Conservation (phyloP, 495 filamentous ascomycete species). For the Penicillium argentinense region DNA sequence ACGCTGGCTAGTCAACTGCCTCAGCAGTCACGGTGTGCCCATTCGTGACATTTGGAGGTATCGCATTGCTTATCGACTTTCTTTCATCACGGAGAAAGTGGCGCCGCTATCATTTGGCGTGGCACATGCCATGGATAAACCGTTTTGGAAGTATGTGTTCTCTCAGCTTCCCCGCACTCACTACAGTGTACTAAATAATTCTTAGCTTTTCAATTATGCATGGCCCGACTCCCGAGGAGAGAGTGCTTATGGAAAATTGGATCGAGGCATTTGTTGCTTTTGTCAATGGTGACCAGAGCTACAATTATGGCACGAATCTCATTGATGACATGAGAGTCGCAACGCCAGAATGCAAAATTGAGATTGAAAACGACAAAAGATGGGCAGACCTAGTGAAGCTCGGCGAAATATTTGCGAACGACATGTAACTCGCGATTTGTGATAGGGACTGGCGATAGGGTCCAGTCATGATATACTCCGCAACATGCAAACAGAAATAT, state of each 20-base stretch:
- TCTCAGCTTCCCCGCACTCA: background rate
- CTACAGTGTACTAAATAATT: background rate
- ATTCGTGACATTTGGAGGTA: slow-evolving; percentile 28
- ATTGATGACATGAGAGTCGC: slow-evolving; percentile 28
- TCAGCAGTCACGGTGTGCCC: slow-evolving; percentile 18
- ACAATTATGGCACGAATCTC: slow-evolving; percentile 16
- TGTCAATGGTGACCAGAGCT: slow-evolving; percentile 16
- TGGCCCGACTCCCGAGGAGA: slow-evolving; percentile 18
- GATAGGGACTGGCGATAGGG: no score
- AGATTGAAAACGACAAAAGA: slow-evolving; percentile 22
- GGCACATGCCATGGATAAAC: slow-evolving; percentile 28
- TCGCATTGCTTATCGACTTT: slow-evolving; percentile 25
- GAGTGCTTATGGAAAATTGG: slow-evolving; percentile 25
- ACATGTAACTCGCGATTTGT: slow-evolving; percentile 1
- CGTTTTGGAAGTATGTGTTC: slow-evolving; percentile 28
- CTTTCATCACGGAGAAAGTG: slow-evolving; percentile 28
- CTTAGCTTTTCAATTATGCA: slow-evolving; percentile 30
- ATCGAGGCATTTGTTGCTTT: slow-evolving; percentile 27
- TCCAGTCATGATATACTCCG: no score
- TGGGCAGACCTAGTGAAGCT: slow-evolving; percentile 16
- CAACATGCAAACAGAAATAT: background rate
- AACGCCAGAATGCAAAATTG: slow-evolving; percentile 19
- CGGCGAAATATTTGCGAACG: slow-evolving; percentile 12
- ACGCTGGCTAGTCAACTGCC: slow-evolving; percentile 23
- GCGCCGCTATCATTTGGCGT: slow-evolving; percentile 23